Conservation (phyloP, 164 flowering plant genomes). For the Protea cynaroides region DNA sequence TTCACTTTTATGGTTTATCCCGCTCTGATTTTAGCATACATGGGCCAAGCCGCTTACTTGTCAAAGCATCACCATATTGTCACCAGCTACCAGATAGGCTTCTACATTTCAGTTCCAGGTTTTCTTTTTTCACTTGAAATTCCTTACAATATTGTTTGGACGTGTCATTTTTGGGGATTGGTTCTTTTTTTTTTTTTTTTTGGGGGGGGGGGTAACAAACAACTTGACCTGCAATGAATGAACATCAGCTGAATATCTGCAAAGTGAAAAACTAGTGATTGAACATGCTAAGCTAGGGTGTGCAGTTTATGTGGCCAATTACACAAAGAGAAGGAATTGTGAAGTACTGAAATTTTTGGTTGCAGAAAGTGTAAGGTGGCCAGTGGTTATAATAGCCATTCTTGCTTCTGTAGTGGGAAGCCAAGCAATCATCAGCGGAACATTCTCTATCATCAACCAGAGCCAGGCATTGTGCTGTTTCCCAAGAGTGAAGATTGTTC, state of each 20-base stretch:
- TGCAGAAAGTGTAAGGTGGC: slow-evolving; percentile 77
- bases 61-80: slow-evolving; percentile 56
- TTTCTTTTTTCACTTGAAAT: not conserved
- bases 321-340: not conserved
- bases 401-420: slow-evolving; percentile 98
- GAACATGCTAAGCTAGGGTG: too few relatives aligned
- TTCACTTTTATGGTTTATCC: slow-evolving; percentile 89
- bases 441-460: slow-evolving; percentile 97
- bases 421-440: slow-evolving; percentile 96
- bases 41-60: slow-evolving; percentile 96
- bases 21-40: slow-evolving; percentile 80
- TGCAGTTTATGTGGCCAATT: not conserved
- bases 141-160: too few relatives aligned
- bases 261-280: too few relatives aligned
- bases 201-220: too few relatives aligned
- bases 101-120: slow-evolving; percentile 91
- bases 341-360: slow-evolving; percentile 6
- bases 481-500: slow-evolving; percentile 90
- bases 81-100: slow-evolving; percentile 47
- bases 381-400: slow-evolving; percentile 71
- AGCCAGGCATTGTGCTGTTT: slow-evolving; percentile 95
- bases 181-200: too few relatives aligned
- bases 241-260: not conserved
- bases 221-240: not conserved
- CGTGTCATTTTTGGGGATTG: too few relatives aligned